Evolutionary conservation across 352 stramenopile species (phyloP), one percentile per base, ranked within the genome.

Genomic region (Phytophthora nicotianae): DNA sequence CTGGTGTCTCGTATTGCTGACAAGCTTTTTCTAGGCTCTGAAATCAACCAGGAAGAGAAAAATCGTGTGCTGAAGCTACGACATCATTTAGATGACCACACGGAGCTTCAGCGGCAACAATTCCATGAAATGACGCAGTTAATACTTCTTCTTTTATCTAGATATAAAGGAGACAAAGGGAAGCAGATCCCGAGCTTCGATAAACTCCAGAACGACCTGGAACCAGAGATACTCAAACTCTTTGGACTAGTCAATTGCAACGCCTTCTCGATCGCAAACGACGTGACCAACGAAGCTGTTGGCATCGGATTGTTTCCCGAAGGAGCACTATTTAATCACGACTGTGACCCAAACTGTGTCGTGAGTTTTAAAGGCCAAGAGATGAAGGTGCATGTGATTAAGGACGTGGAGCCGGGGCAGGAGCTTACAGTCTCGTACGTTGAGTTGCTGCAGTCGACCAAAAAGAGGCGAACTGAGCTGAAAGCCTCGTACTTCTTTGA

Each of bases 221-320:
- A 77, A 37, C 47, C 26, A 5, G 55, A 68, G 17, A 68, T 90
- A 48, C 27, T 85, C 46, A 45, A 75, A 52, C 68, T 92, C 38
- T 90, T 94, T 48, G 78, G 75, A 45, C 81, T 74, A 20, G 65
- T 94, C 58, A 89, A 91, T 51, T 94, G 85, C 76, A 94, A 94
- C 51, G 85, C 79, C 6, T 94, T 94, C 54, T 88, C 85, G 4
- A 56, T 94, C 8, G 77, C 69, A 20, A 79, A 86, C 23, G 72
- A 75, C 27, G 20, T 77, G 38, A 70, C 74, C 20, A 75, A 79
- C 23, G 62, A 67, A 26, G 68, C 68, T n/a, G 51, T 88, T 8
- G 85, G 83, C 24, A 77, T 94, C 48, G 85, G 83, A 0, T 53
- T 94, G 43, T 92, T 86, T 54, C 79, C 79, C 0, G 29, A 81